These are phyloP conservation scores for Metschnikowia matae DNA, from an alignment of 805 yeast genomes.

Conservation along the genomic window DNA sequence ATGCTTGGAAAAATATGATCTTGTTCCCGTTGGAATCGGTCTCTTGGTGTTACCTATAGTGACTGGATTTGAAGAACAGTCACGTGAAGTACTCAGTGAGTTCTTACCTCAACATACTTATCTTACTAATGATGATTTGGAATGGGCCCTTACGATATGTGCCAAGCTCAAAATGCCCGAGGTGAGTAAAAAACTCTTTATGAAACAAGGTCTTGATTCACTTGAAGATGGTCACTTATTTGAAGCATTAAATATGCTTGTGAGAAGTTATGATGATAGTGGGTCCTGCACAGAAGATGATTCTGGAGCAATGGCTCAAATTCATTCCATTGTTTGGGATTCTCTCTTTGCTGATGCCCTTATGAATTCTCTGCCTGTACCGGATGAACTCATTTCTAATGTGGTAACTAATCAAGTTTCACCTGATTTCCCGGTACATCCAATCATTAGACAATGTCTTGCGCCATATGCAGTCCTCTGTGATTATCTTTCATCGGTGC, in stretches of 20 bases:
- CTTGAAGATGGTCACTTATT: constrained; percentile 51
- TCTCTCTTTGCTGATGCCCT: constrained; percentile 58
- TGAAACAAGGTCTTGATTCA: constrained; percentile 44
- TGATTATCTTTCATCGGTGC: constrained; percentile 40
- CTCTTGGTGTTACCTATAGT: constrained; percentile 41
- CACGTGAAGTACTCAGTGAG: constrained; percentile 44
- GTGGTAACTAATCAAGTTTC: constrained; percentile 38
- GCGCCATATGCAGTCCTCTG: constrained; percentile 67
- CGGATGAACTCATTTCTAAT: constrained; percentile 54
- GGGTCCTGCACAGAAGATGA: constrained; percentile 13
- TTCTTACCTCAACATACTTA: constrained; percentile 58
- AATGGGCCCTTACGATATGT: constrained; percentile 73
- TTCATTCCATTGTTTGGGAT: constrained; percentile 53
- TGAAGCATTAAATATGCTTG: constrained; percentile 63
- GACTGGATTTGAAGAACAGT: constrained; percentile 24
- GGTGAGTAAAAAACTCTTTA: constrained; percentile 54
- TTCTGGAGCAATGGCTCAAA: constrained; percentile 39
- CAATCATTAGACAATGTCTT: constrained; percentile 61
- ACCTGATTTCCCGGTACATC: constrained; percentile 38
- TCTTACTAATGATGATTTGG: constrained; percentile 68
- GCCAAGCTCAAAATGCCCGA: constrained; percentile 59
- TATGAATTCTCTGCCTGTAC: constrained; percentile 47
- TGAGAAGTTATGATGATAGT: constrained; percentile 51
- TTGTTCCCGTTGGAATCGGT: constrained; percentile 70
- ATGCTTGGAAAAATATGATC: constrained; percentile 46